Evolutionary conservation across 75 land plant genomes (phyloP), one percentile per base, ranked within the genome.

Genomic region (Adiantum capillusveneris): DNA sequence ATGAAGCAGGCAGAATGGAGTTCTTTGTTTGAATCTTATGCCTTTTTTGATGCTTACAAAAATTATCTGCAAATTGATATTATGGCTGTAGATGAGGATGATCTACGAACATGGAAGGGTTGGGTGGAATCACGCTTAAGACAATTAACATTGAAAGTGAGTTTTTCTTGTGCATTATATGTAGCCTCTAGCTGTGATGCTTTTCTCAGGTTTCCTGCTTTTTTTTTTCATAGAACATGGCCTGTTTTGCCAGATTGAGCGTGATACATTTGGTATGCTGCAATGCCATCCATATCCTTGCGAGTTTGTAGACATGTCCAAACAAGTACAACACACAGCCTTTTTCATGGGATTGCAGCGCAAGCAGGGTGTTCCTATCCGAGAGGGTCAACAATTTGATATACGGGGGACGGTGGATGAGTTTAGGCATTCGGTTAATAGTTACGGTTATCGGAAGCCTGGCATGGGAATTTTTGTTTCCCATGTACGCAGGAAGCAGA

Each of bases 111-210:
- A 18, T 92, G 97, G 97, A 84, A 84, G 63, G 97, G 97, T n/a
- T 92, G 97, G 97, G 89, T 80, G 25, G 97, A 88, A 63, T 92
- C 97, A 49, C 83, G 88, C 3, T 85, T 92, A 27, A 79, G 93
- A 12, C 80, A 79, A 54, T 81, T 92, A 9, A 92, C 82, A 0
- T 37, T 92, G 59, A 87, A 82, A 80, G 97, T 91, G 67, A 62
- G 49, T 20, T 68, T 34, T 58, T 68, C 13, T 7, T 45, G 24
- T 16, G 54, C 30, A 22, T 36, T 42, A 29, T 58, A 45, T n/a
- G 41, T 2, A 17, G 22, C 30, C 51, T 0, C 29, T 36, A 11
- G 0, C 3, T 0, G 6, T 59, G 27, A 41, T 34, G 1, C 30
- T 0, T 53, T 21, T 24, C 25, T 37, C 28, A 56, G n/a, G 48